phyloP scores from a whole-genome alignment of 2,329 filamentous ascomycete genomes.

The Cercospora janseana region DNA sequence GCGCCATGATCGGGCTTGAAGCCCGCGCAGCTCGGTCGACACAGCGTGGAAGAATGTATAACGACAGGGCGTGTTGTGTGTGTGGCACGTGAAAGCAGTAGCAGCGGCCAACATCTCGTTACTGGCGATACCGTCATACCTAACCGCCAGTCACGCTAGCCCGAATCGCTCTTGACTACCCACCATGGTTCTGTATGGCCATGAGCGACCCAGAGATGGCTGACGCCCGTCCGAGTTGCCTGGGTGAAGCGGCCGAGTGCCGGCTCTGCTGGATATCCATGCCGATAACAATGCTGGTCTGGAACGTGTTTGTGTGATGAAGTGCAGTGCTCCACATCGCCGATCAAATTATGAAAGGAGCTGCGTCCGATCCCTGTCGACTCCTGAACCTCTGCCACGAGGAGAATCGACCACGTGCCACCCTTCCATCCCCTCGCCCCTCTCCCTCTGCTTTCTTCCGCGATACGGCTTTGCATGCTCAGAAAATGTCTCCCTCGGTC shows the following conservation, averaged over 20 bases:
- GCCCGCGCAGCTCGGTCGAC: neutral
- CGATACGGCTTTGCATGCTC: too few relatives aligned
- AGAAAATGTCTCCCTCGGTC: too few relatives aligned
- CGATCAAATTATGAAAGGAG: constrained; percentile 5
- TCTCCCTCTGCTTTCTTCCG: too few relatives aligned
- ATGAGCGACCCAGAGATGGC: too few relatives aligned
- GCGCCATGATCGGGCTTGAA: constrained; percentile 17
- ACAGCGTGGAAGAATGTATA: neutral
- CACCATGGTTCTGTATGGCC: too few relatives aligned
- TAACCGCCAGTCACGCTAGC: constrained; percentile 8
- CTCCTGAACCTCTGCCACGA: neutral
- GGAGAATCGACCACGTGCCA: too few relatives aligned
- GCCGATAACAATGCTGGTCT: neutral
- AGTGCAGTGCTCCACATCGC: neutral
- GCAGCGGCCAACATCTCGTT: constrained; percentile 2
- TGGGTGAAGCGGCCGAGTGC: too few relatives aligned
- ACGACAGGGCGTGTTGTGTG: constrained; percentile 1
- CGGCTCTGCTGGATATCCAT: too few relatives aligned
- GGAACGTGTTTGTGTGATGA: neutral
- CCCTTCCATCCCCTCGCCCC: too few relatives aligned
- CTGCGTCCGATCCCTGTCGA: neutral
- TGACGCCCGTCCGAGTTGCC: too few relatives aligned
- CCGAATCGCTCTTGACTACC: too few relatives aligned
- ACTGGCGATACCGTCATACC: constrained; percentile 10
- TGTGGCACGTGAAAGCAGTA: neutral